Percentiles rank a stretch among this genome's conserved stretches.
Evolutionary conservation across 257 asterid genomes (phyloP).

Genomic region (Perilla frutescens): DNA sequence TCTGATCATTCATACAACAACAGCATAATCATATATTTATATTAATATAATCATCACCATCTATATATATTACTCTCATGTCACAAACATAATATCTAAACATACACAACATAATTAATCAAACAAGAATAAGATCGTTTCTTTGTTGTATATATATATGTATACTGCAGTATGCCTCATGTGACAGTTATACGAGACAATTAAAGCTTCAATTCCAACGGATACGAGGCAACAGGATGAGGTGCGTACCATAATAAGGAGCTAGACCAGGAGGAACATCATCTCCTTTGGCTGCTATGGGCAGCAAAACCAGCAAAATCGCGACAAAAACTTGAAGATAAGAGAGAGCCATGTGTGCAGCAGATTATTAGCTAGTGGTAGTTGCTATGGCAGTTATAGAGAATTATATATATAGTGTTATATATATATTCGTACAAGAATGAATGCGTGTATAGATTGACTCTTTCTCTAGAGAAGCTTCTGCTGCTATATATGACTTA

Average conservation of each 20-base stretch:
- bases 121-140: no score
- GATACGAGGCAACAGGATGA: no score
- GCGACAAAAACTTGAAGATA: conserved; percentile 30
- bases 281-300: conserved; percentile 42
- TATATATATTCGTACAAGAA: background rate
- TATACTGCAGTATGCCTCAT: no score
- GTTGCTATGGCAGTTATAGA: background rate
- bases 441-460: conserved; percentile 17
- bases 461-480: conserved; percentile 39
- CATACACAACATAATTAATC: no score
- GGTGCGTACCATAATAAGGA: conserved; percentile 39
- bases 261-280: conserved; percentile 41
- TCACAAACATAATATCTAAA: no score
- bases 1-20: conserved; percentile 37
- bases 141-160: no score
- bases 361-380: background rate
- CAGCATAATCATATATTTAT: background rate
- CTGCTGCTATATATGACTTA: background rate
- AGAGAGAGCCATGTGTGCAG: conserved; percentile 33
- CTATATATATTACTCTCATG: background rate
- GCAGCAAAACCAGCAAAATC: conserved; percentile 38
- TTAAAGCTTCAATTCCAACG: background rate
- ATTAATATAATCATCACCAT: background rate
- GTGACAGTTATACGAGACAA: no score
- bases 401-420: background rate